phyloP scores from a whole-genome alignment of 108 stramenopile genomes.

The Nitzschia sp. region DNA sequence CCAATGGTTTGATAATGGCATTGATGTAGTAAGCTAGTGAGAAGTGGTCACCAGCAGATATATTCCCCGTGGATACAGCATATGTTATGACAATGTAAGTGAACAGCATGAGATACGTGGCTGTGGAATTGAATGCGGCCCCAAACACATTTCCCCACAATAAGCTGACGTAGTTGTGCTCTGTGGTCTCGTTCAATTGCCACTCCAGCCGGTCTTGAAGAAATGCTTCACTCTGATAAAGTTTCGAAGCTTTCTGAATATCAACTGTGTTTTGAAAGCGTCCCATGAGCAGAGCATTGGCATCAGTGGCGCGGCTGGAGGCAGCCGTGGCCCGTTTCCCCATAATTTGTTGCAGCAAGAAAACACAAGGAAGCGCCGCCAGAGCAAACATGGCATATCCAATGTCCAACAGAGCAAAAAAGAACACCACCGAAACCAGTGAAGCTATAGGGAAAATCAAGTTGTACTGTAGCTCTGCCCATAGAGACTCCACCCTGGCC shows the following conservation, averaged over 20 bases:
- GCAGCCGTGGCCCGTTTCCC: not conserved
- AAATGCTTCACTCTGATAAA: not conserved
- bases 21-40: not conserved
- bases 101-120: not conserved
- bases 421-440: not conserved
- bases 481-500: not conserved
- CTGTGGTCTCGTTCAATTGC: not conserved
- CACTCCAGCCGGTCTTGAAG: not conserved
- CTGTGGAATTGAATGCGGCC: not conserved
- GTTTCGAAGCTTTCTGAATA: not conserved
- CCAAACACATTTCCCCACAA: not conserved
- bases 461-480: not conserved
- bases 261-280: not conserved
- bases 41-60: not conserved
- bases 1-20: not conserved
- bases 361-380: not conserved
- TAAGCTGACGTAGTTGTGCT: not conserved
- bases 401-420: not conserved
- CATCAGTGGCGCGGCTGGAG: not conserved
- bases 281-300: conserved; percentile 1
- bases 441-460: not conserved
- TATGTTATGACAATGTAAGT: not conserved
- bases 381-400: not conserved
- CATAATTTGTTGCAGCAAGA: not conserved
- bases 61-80: not conserved